A percentile compares a stretch with the other conserved stretches of the same genome.
Evolutionary conservation across 2,329 filamentous ascomycete species (phyloP).

Genomic region (Sporothrix euskadiensis): DNA sequence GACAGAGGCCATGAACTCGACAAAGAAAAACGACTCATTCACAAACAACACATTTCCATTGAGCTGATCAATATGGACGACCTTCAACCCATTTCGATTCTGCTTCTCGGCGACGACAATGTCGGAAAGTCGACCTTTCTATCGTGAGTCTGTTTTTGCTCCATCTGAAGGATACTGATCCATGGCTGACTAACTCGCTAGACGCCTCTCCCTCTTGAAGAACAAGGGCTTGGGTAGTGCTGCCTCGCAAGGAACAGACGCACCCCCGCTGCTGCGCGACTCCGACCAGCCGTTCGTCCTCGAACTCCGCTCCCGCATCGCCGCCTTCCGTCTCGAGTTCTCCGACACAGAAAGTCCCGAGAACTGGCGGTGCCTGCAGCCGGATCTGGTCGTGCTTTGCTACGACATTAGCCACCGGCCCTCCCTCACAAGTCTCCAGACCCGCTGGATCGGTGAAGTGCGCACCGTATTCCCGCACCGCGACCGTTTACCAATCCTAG

Average conservation of each 20-base stretch:
- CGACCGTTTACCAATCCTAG: slow-evolving; percentile 55
- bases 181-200: slow-evolving; percentile 36
- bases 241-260: slow-evolving; percentile 43
- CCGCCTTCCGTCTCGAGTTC: slow-evolving; percentile 58
- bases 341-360: slow-evolving; percentile 60
- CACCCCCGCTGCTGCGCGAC: slow-evolving; percentile 55
- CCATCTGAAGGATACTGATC: slow-evolving; percentile 24
- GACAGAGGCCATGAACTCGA: not conserved
- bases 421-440: slow-evolving; percentile 59
- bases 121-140: slow-evolving; percentile 64
- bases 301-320: slow-evolving; percentile 51
- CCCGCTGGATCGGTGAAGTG: slow-evolving; percentile 60
- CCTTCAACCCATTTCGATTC: slow-evolving; percentile 43
- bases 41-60: not conserved
- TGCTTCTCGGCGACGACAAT: slow-evolving; percentile 60
- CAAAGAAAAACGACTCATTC: too few species aligned
- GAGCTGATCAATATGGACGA: slow-evolving; percentile 23
- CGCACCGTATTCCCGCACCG: slow-evolving; percentile 50
- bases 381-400: slow-evolving; percentile 60
- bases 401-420: slow-evolving; percentile 62
- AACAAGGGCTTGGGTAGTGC: slow-evolving; percentile 30
- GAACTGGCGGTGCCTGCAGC: slow-evolving; percentile 59
- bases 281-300: slow-evolving; percentile 63
- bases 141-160: slow-evolving; percentile 50
- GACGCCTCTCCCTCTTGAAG: slow-evolving; percentile 52